A percentile compares a stretch with the other conserved stretches of the same genome.
These are phyloP conservation scores for Chenopodium album DNA, from an alignment of 148 eudicot genomes.

Conservation along the genomic window DNA sequence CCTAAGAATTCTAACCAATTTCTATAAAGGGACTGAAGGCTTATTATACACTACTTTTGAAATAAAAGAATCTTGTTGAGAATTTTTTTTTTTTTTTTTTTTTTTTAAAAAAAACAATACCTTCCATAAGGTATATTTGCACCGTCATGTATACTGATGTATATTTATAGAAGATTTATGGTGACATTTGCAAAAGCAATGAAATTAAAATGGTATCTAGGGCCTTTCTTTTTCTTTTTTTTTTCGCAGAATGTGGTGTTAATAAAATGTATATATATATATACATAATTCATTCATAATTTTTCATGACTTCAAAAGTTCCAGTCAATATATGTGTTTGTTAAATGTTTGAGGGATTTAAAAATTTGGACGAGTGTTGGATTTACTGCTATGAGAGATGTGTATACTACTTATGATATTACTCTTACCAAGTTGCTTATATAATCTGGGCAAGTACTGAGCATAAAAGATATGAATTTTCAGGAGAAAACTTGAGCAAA, in stretches of 20 bases:
- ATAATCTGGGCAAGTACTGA: neutral
- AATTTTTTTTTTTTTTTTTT: no score
- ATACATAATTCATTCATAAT: no score
- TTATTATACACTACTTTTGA: neutral
- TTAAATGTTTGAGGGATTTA: neutral
- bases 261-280: no score
- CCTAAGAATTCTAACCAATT: no score
- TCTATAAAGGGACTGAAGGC: neutral
- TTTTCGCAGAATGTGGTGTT: neutral
- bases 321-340: neutral
- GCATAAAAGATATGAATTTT: neutral
- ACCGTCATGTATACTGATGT: neutral
- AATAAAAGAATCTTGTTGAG: neutral
- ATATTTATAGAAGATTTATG: no score
- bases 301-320: neutral
- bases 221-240: neutral
- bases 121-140: neutral
- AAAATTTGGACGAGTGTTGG: neutral
- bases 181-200: no score
- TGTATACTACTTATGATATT: conserved; percentile 4
- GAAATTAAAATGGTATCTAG: neutral
- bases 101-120: neutral
- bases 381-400: neutral
- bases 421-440: neutral
- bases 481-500: conserved; percentile 61